phyloP scores from a whole-genome alignment of 2,329 filamentous ascomycete genomes.

The Neonectria sp. region DNA sequence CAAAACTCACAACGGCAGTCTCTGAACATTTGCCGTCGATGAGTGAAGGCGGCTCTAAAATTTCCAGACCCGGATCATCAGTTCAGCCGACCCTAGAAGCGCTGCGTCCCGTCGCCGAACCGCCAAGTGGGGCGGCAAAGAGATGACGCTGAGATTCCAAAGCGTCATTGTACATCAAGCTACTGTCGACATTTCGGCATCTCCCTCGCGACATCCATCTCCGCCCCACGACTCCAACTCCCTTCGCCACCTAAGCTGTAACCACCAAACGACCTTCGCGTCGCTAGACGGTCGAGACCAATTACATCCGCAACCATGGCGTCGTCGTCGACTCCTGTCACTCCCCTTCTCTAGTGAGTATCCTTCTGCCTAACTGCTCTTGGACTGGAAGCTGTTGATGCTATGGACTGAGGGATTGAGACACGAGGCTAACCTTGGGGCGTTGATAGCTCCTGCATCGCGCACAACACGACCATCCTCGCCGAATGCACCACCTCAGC shows the following conservation, averaged over 20 bases:
- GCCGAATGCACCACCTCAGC: conserved; percentile 92
- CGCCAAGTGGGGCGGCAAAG: conserved; percentile 36
- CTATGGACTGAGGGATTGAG: not conserved
- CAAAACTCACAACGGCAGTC: conserved; percentile 14
- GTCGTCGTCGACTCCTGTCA: conserved; percentile 77
- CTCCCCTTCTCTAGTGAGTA: conserved; percentile 81
- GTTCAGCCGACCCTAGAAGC: conserved; percentile 34
- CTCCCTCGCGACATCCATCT: conserved; percentile 6
- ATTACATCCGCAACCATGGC: conserved; percentile 66
- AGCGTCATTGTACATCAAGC: conserved; percentile 43
- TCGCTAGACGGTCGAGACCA: conserved; percentile 4
- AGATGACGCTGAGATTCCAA: conserved; percentile 43
- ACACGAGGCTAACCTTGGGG: conserved; percentile 7
- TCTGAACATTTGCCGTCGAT: conserved; percentile 33
- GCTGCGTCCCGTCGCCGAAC: conserved; percentile 7
- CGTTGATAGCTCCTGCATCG: conserved; percentile 84
- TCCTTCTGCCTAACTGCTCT: not conserved
- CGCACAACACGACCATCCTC: conserved; percentile 93
- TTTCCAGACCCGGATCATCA: conserved; percentile 42
- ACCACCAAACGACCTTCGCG: conserved; percentile 1
- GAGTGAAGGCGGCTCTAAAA: conserved; percentile 36
- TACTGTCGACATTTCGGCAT: conserved; percentile 21
- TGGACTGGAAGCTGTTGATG: not conserved
- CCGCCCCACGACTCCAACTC: not conserved
- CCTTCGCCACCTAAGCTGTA: not conserved